phyloP scores from a whole-genome alignment of 495 filamentous ascomycete species.

The Talaromyces trachyspermus region DNA sequence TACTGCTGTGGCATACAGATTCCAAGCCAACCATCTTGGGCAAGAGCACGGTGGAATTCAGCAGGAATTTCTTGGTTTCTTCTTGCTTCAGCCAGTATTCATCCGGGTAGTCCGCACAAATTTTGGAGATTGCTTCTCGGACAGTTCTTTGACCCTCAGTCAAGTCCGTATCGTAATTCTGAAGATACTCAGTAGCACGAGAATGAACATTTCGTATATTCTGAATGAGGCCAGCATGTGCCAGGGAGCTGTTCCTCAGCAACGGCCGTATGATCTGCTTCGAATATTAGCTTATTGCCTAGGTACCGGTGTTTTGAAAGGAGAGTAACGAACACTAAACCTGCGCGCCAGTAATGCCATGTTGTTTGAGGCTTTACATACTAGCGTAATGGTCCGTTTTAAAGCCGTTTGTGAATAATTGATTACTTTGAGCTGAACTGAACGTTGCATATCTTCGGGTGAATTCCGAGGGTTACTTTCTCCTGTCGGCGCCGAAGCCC shows the following conservation, averaged over 20 bases:
- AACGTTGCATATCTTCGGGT: no score
- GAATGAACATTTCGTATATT: conserved; percentile 1
- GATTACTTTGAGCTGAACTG: no score
- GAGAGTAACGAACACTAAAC: background rate
- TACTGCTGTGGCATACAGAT: conserved; percentile 55
- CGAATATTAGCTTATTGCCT: no score
- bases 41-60: conserved; percentile 53
- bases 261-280: background rate
- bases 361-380: background rate
- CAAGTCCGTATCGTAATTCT: conserved; percentile 10
- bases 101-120: conserved; percentile 48
- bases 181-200: conserved; percentile 10
- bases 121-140: conserved; percentile 49
- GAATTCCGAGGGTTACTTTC: background rate
- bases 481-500: conserved; percentile 1
- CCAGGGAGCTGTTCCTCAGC: background rate
- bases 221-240: background rate
- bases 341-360: background rate
- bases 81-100: conserved; percentile 60
- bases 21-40: conserved; percentile 61
- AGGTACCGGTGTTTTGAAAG: no score
- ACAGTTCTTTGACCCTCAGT: conserved; percentile 25
- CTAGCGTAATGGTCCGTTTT: no score
- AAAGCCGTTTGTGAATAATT: no score
- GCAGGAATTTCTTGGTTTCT: conserved; percentile 47